These are phyloP conservation scores for Phytophthora citricola DNA, from an alignment of 352 stramenopile genomes.

Conservation along the genomic window DNA sequence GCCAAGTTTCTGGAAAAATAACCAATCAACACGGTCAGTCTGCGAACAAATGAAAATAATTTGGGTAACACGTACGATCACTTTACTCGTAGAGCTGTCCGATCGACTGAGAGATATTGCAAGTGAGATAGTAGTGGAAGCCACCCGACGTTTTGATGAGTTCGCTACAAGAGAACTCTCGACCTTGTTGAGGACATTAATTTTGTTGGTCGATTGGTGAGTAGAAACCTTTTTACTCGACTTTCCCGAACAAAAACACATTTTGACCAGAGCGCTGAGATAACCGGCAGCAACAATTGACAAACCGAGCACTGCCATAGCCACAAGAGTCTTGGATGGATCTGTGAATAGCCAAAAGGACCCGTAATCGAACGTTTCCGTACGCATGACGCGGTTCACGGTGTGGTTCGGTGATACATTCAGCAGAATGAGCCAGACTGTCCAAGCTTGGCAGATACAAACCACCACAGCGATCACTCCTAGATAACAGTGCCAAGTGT, in stretches of 20 bases:
- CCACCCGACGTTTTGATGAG: neutral
- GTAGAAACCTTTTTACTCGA: too few species aligned
- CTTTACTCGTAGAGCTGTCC: slow-evolving; percentile 9
- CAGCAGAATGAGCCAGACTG: slow-evolving; percentile 1
- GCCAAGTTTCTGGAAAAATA: slow-evolving; percentile 6
- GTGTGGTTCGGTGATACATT: neutral
- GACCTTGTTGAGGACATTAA: neutral
- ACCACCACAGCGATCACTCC: neutral
- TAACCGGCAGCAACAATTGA: slow-evolving; percentile 13
- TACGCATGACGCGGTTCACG: neutral
- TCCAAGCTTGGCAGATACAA: neutral
- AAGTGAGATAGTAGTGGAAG: neutral
- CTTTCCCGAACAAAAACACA: neutral
- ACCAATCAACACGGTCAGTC: neutral
- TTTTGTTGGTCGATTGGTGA: neutral
- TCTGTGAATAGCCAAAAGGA: slow-evolving; percentile 9
- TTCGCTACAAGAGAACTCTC: neutral
- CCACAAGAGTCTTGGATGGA: slow-evolving; percentile 2
- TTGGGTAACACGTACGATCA: slow-evolving; percentile 7
- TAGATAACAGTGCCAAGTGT: neutral
- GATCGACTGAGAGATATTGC: neutral
- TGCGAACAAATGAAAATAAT: neutral
- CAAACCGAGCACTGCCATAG: slow-evolving; percentile 5
- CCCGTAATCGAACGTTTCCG: neutral
- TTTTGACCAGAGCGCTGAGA: slow-evolving; percentile 6